Conservation (phyloP, 1,284 basidiomycete genomes). For the Ceratobasidium sp. region DNA sequence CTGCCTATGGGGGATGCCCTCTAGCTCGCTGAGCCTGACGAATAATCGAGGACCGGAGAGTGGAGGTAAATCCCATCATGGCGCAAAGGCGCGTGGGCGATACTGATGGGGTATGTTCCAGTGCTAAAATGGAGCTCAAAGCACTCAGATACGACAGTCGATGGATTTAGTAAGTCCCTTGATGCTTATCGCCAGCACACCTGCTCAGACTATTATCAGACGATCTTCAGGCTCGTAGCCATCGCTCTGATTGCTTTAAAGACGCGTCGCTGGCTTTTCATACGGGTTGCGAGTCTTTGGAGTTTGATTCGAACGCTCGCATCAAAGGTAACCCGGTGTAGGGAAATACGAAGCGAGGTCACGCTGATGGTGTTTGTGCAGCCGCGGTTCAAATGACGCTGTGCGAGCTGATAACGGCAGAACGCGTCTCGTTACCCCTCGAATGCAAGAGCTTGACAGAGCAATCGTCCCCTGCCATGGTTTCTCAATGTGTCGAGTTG, state of each 20-base stretch:
- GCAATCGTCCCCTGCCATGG: background rate
- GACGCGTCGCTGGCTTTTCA: slow-evolving; percentile 26
- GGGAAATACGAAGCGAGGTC: background rate
- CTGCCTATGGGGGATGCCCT: slow-evolving; percentile 3
- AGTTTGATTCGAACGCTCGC: slow-evolving; percentile 20
- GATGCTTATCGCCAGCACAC: background rate
- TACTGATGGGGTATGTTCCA: background rate
- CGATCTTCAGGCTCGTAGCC: slow-evolving; percentile 15
- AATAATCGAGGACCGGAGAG: background rate
- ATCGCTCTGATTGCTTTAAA: slow-evolving; percentile 37
- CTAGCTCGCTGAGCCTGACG: background rate
- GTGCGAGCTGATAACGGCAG: slow-evolving; percentile 44
- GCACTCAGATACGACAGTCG: background rate
- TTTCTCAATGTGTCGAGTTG: slow-evolving; percentile 39
- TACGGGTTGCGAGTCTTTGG: slow-evolving; percentile 30
- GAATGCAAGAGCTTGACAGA: slow-evolving; percentile 33
- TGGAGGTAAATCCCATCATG: background rate
- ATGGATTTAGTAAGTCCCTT: slow-evolving; percentile 9
- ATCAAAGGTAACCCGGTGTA: slow-evolving; percentile 5
- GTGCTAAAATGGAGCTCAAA: background rate
- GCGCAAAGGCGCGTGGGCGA: background rate
- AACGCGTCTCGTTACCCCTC: slow-evolving; percentile 35
- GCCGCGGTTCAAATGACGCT: slow-evolving; percentile 40
- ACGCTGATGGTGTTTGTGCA: background rate
- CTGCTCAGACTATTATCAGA: background rate